Base-by-base conservation (phyloP, 108 stramenopile genomes). In the Cyclotella atomus region DNA sequence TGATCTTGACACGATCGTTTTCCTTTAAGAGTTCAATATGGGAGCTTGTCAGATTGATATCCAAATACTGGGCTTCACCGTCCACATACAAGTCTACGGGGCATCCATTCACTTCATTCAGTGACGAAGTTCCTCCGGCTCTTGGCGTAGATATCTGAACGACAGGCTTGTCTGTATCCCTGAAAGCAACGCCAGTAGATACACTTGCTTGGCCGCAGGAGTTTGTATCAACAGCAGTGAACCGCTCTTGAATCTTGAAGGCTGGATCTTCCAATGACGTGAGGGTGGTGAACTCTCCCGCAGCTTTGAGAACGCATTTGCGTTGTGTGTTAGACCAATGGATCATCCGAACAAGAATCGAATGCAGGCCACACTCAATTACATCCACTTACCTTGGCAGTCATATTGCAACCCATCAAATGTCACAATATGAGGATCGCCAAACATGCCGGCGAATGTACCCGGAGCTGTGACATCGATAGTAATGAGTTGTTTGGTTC, bases 11-110 rank as follows among this genome's bases (percentile, higher is more conserved):
- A 35, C 59, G 29, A 32, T 57, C 56, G 32, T 10, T 28, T 57
- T 57, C 36, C 0, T 29, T 12, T 16, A 9, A 2, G 35, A 47
- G 46, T 25, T 47, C 27, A 27, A 28, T 14, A 29, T 29, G 25
- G 59, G 9, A 61, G 20, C 33, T 34, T 9, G 30, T 17, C 32
- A 30, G 30, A 57, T 32, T 30, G 7, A 30, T n/a, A n/a, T n/a
- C 5, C 30, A 28, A 57, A 32, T 2, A 1, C 20, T 7, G 14
- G 1, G 29, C 12, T 19, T 2, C 10, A n/a, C 53, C 53, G 36
- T 68, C 55, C 20, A 68, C 52, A 56, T 54, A 68, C 25, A 68
- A 54, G 68, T 68, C 68, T 1, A 68, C 56, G 3, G 68, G 68
- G 24, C 68, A 68, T 24, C 68, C 55, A 27, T 55, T 68, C 16